A percentile compares a stretch with the other conserved stretches of the same genome.
Conservation (phyloP, 257 asterid species). For the Capsicum rhomboideum region DNA sequence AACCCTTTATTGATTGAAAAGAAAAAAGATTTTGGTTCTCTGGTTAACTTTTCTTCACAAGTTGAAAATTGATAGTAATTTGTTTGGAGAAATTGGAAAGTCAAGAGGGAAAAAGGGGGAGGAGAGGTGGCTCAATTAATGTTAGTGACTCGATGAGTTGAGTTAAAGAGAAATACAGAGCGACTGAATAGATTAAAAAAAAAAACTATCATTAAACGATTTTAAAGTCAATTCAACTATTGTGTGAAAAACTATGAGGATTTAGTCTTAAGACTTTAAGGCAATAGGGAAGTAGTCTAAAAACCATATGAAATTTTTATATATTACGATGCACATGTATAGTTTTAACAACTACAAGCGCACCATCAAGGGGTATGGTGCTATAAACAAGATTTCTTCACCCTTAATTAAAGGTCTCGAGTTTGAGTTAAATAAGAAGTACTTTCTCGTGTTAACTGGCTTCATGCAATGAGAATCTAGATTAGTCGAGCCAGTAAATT, state of each 20-base stretch:
- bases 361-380: background rate
- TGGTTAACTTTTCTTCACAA: background rate
- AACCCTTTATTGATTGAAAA: background rate
- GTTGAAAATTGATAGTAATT: background rate
- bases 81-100: background rate
- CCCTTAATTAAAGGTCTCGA: too few species aligned
- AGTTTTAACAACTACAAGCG: background rate
- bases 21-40: background rate
- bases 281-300: too few species aligned
- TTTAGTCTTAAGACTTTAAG: background rate
- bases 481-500: background rate
- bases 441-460: too few species aligned
- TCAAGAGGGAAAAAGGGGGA: background rate
- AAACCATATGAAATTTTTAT: background rate
- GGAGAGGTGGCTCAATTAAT: background rate
- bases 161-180: too few species aligned
- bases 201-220: too few species aligned
- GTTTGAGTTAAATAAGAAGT: too few species aligned
- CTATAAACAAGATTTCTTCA: too few species aligned
- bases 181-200: too few species aligned
- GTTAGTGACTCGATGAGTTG: too few species aligned
- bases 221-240: background rate
- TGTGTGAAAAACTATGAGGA: background rate
- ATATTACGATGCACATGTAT: background rate
- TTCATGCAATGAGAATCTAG: rapidly evolving